Percentiles rank a stretch among this genome's conserved stretches.
phyloP scores from a whole-genome alignment of 2,329 filamentous ascomycete genomes.

The Xylariomycetidae sp. region DNA sequence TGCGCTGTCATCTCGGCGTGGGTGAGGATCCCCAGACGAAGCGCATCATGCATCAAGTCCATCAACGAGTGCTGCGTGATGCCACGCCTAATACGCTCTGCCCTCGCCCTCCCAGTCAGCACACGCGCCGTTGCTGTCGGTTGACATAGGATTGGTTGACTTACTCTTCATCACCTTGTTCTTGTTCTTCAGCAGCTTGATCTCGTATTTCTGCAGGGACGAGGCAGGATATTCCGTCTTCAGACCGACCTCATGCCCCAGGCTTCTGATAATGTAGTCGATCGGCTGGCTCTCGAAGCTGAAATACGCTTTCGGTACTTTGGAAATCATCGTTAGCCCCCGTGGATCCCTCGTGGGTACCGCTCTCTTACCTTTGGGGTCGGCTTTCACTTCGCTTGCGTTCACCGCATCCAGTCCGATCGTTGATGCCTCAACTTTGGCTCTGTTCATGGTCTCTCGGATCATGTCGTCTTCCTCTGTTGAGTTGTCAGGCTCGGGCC shows the following conservation, averaged over 20 bases:
- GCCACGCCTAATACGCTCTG: conserved; percentile 21
- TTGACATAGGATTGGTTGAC: conserved; percentile 1
- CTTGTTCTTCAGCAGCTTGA: conserved; percentile 21
- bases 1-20: conserved; percentile 22
- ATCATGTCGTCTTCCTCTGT: conserved; percentile 23
- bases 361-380: conserved; percentile 6
- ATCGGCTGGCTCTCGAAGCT: conserved; percentile 17
- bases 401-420: conserved; percentile 17
- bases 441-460: conserved; percentile 13
- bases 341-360: too few relatives aligned
- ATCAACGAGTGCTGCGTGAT: conserved; percentile 21
- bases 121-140: not conserved
- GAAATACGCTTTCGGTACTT: conserved; percentile 19
- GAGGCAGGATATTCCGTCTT: conserved; percentile 21
- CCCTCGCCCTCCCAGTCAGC: too few relatives aligned
- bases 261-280: conserved; percentile 23
- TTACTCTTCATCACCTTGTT: conserved; percentile 20
- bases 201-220: conserved; percentile 19
- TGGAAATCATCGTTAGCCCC: too few relatives aligned
- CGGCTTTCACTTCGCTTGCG: conserved; percentile 9
- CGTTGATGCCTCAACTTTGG: conserved; percentile 9
- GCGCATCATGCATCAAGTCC: conserved; percentile 21
- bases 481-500: conserved; percentile 1
- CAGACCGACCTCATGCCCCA: conserved; percentile 21
- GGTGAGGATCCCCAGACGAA: conserved; percentile 19